phyloP scores from a whole-genome alignment of 768 basidiomycete genomes.

The Suillus fuscotomentosus region DNA sequence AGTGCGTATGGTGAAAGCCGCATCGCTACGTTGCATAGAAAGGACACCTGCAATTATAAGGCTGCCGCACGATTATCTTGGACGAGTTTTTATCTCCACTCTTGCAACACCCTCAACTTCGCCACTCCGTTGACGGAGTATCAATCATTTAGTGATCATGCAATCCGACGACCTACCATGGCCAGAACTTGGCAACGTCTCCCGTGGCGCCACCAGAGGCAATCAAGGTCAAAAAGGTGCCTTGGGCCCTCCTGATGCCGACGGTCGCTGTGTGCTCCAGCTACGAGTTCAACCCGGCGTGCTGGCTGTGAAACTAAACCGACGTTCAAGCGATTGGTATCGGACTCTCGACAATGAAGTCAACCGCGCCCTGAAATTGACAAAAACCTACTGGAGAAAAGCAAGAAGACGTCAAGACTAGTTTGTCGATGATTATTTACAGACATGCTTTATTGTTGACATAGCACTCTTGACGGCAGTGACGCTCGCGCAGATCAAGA shows the following conservation, averaged over 20 bases:
- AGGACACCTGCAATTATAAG: slow-evolving; percentile 34
- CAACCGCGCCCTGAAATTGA: slow-evolving; percentile 76
- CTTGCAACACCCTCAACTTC: slow-evolving; percentile 25
- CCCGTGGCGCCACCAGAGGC: slow-evolving; percentile 78
- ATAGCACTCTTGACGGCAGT: slow-evolving; percentile 14
- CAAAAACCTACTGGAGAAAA: slow-evolving; percentile 86
- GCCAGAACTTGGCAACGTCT: slow-evolving; percentile 85
- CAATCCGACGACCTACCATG: slow-evolving; percentile 76
- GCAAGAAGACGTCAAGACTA: slow-evolving; percentile 78
- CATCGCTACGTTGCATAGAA: slow-evolving; percentile 32
- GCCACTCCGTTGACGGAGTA: slow-evolving; percentile 5
- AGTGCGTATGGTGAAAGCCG: slow-evolving; percentile 32
- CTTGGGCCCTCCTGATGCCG: slow-evolving; percentile 65
- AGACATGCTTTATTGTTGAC: slow-evolving; percentile 10
- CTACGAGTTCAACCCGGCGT: slow-evolving; percentile 83
- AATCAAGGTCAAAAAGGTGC: slow-evolving; percentile 88
- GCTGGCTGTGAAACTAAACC: slow-evolving; percentile 70
- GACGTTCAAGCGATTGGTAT: slow-evolving; percentile 82
- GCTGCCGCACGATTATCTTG: slow-evolving; percentile 33
- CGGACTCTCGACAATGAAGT: slow-evolving; percentile 76
- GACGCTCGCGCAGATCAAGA: slow-evolving; percentile 84
- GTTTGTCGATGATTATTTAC: slow-evolving; percentile 18
- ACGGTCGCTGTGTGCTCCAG: slow-evolving; percentile 77
- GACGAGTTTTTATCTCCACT: slow-evolving; percentile 36
- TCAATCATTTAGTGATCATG: slow-evolving; percentile 26